A percentile compares a stretch with the other conserved stretches of the same genome.
phyloP scores from a whole-genome alignment of 192 early-diverging fungal species.

The Cladochytrium replicatum region DNA sequence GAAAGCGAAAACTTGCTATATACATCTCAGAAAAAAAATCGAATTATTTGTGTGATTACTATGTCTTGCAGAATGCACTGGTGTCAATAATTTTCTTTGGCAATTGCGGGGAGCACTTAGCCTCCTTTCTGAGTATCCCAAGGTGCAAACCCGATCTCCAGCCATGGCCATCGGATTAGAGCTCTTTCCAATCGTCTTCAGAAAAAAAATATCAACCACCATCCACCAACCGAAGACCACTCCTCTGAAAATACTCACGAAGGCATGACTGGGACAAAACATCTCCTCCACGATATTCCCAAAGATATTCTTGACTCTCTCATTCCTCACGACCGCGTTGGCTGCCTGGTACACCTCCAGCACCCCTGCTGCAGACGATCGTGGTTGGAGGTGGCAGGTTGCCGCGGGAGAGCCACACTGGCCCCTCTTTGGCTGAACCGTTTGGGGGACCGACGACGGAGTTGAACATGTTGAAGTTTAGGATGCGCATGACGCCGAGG shows the following conservation, averaged over 20 bases:
- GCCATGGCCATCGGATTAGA: slow-evolving; percentile 80
- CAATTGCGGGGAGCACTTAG: slow-evolving; percentile 33
- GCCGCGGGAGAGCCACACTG: too few relatives aligned
- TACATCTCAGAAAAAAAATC: too few relatives aligned
- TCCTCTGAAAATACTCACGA: slow-evolving; percentile 38
- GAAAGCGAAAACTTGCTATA: too few relatives aligned
- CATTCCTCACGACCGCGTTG: slow-evolving; percentile 73
- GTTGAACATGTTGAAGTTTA: slow-evolving; percentile 51
- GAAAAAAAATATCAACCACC: too few relatives aligned
- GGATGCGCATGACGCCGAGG: slow-evolving; percentile 55
- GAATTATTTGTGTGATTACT: too few relatives aligned
- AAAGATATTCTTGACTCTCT: slow-evolving; percentile 79
- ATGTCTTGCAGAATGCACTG: too few relatives aligned
- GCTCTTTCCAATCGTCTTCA: slow-evolving; percentile 59
- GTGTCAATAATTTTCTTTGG: slow-evolving; percentile 49
- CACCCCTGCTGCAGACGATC: slow-evolving; percentile 61
- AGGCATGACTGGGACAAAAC: slow-evolving; percentile 66
- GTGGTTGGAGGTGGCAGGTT: slow-evolving; percentile 30
- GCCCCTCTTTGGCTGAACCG: too few relatives aligned
- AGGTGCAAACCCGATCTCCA: slow-evolving; percentile 82
- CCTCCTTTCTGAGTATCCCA: slow-evolving; percentile 53
- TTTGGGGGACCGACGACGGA: too few relatives aligned
- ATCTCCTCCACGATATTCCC: slow-evolving; percentile 78
- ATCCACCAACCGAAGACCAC: too few relatives aligned
- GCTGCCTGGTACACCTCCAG: slow-evolving; percentile 74